Evolutionary conservation across 495 filamentous ascomycete genomes (phyloP), one percentile per base, ranked within the genome.

Genomic region (Penicillium crystallinum): DNA sequence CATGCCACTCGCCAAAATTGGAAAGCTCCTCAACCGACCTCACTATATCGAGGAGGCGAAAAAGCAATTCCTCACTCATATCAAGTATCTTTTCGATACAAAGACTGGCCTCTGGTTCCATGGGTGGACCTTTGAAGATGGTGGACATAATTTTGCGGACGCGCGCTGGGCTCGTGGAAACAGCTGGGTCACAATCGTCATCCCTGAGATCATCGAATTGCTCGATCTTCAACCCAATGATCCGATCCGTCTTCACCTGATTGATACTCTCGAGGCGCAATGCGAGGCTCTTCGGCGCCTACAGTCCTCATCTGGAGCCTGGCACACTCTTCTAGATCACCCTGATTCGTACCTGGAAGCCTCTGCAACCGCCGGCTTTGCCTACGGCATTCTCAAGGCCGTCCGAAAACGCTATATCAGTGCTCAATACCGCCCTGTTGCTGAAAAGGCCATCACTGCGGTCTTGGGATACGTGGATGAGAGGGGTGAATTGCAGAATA

Each of bases 281-380:
- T 81, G 78, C 46, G 72, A 74, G 46, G 84, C 85, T 0, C 69
- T 90, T 0, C 58, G 68, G 46, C 59, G 69, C 18, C 61, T 80
- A 12, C 87, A 89, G 68, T 68, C 72, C 3, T 53, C 62, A 4
- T 73, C 73, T 6, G 86, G 87, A 0, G 71, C 82, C 34, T 90
- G 84, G 85, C 76, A 79, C 36, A 90, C 87, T 21, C 70, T 89
- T 12, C 74, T 90, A 4, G 82, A 88, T 46, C 74, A 80, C 7
- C 72, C 77, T 12, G 70, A 75, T 12, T 85, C 83, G 9, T 89
- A 90, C 53, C 66, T 79, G 3, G 87, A 90, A 64, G 75, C 82
- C 14, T 87, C 83, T 19, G 87, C 87, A 7, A 88, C 86, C 1
- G 87, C 87, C 0, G 86, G 87, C 0, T 89, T 89, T 51, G 86